Evolutionary conservation across 2,329 filamentous ascomycete genomes (phyloP), one percentile per base, ranked within the genome.

Genomic region (Ophiognomonia clavigignenti-juglandacearum): DNA sequence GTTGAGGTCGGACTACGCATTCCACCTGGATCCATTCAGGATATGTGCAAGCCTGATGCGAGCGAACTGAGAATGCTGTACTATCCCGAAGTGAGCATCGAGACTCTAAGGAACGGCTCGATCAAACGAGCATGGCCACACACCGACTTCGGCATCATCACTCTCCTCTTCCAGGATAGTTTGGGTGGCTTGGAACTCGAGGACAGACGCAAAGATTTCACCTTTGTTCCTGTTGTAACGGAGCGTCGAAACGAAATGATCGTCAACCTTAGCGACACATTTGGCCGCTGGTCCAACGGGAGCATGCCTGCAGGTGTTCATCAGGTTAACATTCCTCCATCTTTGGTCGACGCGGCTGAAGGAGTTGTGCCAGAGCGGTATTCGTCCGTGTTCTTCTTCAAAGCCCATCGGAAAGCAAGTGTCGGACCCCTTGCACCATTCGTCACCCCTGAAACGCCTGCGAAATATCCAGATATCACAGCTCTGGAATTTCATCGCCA

Each of bases 1-100:
- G 47, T 66, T 2, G 59, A 60, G 13, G 40, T 64, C n/a, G 64
- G 62, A 3, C 26, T 29, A 13, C 26, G 26, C 26, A 29, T 29
- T 29, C 26, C 26, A 29, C 13, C 26, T 29, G 26, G 26, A 13
- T 29, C 26, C 26, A 29, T 29, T 13, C 26, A 29, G 26, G 26
- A 29, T 7, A 50, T 66, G 5, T 70, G 69, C 24, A 72, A 73
- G 1, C 67, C 74, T 45, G 74, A 80, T 54, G 26, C 26, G 7
- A 80, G 81, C 52, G 79, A 82, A 50, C 64, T 83, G 9, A 72
- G 81, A 2, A 60, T 85, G 22, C 64, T 83, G 9, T 79, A 84
- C 57, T 84, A 67, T 50, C 64, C 64, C 8, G 55, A 59, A 3
- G 53, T 63, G 16, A 54, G 60, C 6, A 56, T 56, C 2, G 54